Evolutionary conservation across 208 protist genomes (phyloP).

Genomic region (Acanthamoeba healyi): DNA sequence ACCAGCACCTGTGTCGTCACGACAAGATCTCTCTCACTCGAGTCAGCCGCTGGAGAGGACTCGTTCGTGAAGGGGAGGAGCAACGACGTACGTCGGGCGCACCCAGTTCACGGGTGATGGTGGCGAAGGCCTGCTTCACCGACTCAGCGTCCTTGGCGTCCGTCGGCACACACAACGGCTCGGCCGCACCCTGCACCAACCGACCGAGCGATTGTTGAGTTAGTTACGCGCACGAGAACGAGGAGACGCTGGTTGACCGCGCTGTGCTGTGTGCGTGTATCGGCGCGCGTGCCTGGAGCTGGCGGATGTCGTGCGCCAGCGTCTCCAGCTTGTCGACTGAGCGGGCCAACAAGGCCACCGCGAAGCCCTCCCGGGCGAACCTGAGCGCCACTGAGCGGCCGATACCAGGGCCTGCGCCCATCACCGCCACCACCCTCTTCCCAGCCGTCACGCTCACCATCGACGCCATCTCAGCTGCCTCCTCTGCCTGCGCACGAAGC

Average conservation of each 20-base stretch:
- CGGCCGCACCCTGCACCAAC: neutral
- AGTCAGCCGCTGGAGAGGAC: too few relatives aligned
- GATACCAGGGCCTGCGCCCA: slow-evolving; percentile 79
- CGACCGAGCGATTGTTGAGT: too few relatives aligned
- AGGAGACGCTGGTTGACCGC: too few relatives aligned
- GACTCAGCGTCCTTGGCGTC: slow-evolving; percentile 54
- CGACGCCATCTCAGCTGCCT: too few relatives aligned
- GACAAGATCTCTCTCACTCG: too few relatives aligned
- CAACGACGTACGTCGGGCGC: neutral
- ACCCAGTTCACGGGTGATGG: slow-evolving; percentile 36
- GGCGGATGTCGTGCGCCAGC: neutral
- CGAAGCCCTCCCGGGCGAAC: slow-evolving; percentile 78
- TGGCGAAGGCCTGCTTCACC: slow-evolving; percentile 66
- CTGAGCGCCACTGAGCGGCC: slow-evolving; percentile 23
- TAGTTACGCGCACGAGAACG: too few relatives aligned
- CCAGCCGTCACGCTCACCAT: too few relatives aligned
- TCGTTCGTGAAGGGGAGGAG: too few relatives aligned
- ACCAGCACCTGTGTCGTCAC: slow-evolving; percentile 25
- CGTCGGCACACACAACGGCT: slow-evolving; percentile 9
- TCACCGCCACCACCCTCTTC: slow-evolving; percentile 64
- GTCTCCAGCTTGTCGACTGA: slow-evolving; percentile 71
- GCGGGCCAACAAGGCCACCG: slow-evolving; percentile 70
- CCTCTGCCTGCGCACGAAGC: too few relatives aligned
- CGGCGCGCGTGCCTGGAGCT: neutral
- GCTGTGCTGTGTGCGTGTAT: too few relatives aligned